Percentiles rank a stretch among this genome's conserved stretches.
Conservation (phyloP, 2,329 filamentous ascomycete species). For the Alternaria brassicicola region DNA sequence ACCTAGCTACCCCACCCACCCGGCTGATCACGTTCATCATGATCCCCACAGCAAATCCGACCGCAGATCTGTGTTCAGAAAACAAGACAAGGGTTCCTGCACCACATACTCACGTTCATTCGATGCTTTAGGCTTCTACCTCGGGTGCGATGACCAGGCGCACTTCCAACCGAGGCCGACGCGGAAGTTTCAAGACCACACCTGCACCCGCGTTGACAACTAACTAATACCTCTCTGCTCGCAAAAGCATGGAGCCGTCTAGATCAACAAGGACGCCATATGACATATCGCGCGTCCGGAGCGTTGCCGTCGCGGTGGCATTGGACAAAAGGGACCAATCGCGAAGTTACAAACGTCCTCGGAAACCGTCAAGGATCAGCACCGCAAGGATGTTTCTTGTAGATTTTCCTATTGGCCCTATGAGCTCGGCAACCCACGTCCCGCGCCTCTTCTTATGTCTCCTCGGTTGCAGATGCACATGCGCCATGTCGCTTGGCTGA, state of each 20-base stretch:
- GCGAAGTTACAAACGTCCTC: background rate
- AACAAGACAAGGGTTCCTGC: background rate
- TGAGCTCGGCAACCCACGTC: background rate
- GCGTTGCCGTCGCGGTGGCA: too few relatives aligned
- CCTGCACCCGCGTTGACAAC: background rate
- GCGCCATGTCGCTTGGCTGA: background rate
- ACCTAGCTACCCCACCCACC: slow-evolving; percentile 2
- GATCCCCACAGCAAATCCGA: background rate
- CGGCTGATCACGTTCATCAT: background rate
- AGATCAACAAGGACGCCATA: background rate
- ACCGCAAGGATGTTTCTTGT: background rate
- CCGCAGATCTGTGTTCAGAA: background rate
- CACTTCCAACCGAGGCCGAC: background rate
- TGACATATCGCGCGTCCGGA: background rate
- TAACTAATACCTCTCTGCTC: background rate
- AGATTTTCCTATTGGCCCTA: background rate
- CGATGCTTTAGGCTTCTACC: background rate
- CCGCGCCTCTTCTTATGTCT: background rate
- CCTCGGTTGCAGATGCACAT: slow-evolving; percentile 2
- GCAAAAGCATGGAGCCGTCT: too few relatives aligned
- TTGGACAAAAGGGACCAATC: background rate
- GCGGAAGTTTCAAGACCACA: background rate
- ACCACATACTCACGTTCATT: slow-evolving; percentile 5
- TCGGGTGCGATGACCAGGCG: background rate
- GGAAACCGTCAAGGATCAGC: too few relatives aligned